Conservation (phyloP, 1,139 yeast species). For the Tardiomyces digboiensis region DNA sequence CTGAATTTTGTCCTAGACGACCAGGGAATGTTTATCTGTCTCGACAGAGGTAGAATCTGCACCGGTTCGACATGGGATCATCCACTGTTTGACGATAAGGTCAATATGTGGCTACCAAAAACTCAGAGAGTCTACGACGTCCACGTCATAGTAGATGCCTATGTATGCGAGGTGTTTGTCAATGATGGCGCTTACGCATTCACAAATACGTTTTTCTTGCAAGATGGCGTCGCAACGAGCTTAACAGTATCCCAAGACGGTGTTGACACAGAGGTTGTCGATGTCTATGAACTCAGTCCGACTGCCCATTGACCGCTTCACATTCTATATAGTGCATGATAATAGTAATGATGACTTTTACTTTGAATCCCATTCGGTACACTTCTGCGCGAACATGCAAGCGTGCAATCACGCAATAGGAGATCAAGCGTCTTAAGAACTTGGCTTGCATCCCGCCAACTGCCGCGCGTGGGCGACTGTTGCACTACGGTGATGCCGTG, state of each 20-base stretch:
- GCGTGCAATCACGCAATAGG: too few relatives aligned
- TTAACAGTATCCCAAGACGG: background rate
- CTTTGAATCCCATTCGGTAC: too few relatives aligned
- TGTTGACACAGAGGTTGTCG: background rate
- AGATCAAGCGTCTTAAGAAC: too few relatives aligned
- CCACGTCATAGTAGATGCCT: slow-evolving; percentile 23
- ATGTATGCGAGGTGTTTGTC: slow-evolving; percentile 23
- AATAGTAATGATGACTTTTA: too few relatives aligned
- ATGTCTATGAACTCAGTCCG: background rate
- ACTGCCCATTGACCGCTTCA: too few relatives aligned
- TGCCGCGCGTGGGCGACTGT: too few relatives aligned
- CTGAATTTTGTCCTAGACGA: background rate
- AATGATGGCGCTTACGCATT: slow-evolving; percentile 18
- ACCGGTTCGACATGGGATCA: slow-evolving; percentile 14
- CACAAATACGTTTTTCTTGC: slow-evolving; percentile 18
- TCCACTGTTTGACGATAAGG: slow-evolving; percentile 15
- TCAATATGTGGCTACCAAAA: slow-evolving; percentile 10
- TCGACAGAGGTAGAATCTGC: background rate
- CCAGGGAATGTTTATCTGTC: slow-evolving; percentile 1
- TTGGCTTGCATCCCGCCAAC: too few relatives aligned
- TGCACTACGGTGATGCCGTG: too few relatives aligned
- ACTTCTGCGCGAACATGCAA: too few relatives aligned
- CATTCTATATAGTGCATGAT: too few relatives aligned
- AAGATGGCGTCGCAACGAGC: background rate
- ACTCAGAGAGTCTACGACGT: slow-evolving; percentile 13